Base-by-base conservation (phyloP, 2,329 filamentous ascomycete genomes). In the Alternaria metachromatica region DNA sequence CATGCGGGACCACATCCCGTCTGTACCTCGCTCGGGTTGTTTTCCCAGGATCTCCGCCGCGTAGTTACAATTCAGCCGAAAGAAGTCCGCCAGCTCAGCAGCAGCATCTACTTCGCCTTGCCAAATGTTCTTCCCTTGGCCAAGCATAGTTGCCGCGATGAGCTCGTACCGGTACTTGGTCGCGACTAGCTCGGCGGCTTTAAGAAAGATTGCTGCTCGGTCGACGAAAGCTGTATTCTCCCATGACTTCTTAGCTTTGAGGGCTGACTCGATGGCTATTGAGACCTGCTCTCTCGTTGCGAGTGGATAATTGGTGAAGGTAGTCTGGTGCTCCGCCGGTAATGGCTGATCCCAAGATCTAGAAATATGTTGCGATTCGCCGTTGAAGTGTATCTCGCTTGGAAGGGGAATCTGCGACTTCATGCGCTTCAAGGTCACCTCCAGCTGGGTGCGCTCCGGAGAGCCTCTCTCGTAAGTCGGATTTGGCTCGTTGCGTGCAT, bases 121-220 rank as follows among this genome's bases (percentile, higher is more conserved):
- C 93, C 94, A 97, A 48, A 92, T 93, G 80, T 97, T 97, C 88
- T 97, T 97, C 74, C 95, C 95, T 83, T 98, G 95, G 61, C 95
- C 95, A 37, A 97, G 85, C 89, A 97, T 97, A 20, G 95, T 97
- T 49, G 93, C 89, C 9, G 95, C 94, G 90, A 97, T 96, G 72
- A 98, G 87, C 62, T 97, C 93, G 82, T 97, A 97, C 76, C 95
- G 88, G 83, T 98, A 97, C 84, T 97, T 97, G 15, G 87, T 91
- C 55, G 91, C 84, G 70, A 97, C 88, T 67, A 98, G 86, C 78
- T 97, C 94, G 33, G 95, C 94, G 3, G 95, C 94, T 85, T 97
- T 97, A 76, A 97, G 87, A 84, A 97, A 97, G 78, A 98, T 87
- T 64, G 94, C 92, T 10, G 95, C 94, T 63, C 94, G 89, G 82